Base-by-base conservation (phyloP, 2,329 filamentous ascomycete genomes). In the Hirsutella rhossiliensis region DNA sequence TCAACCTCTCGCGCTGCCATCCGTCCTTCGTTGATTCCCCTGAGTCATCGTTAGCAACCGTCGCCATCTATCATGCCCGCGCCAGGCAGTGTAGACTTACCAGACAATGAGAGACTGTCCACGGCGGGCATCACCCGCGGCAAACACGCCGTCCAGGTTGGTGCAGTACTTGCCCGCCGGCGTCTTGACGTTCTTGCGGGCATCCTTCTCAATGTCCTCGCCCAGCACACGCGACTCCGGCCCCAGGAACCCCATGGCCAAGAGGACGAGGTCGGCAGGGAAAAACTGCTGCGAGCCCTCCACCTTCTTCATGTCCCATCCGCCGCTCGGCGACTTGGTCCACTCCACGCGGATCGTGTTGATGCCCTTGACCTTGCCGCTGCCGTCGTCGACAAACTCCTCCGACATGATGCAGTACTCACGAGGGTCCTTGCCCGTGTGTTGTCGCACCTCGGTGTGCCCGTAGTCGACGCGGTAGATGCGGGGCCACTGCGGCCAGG, bases 371-470 rank as follows among this genome's bases (percentile, higher is more conserved):
- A 97, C 87, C 52, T 83, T 82, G 61, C 89, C 89, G 41, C 67
- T 78, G 49, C 87, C 89, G 55, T 95, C 87, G 52, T 89, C 87
- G 48, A 94, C 87, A 54, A 97, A 97, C 56, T 94, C 87, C 70
- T 94, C 90, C 17, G 88, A 94, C 87, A 96, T 95, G 68, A 97
- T 88, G 71, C 89, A 96, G 74, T 85, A 97, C 69, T 96, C 90
- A 55, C 90, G 87, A 46, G 90, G 90, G 58, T 96, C 90, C 62
- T 89, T 89, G 67, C 90, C 90, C 72, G 89, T 90, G 71, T 96
- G 89, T 54, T 90, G 88, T 65, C 90, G 88, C 57, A 96, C 90
- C 66, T 97, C 90, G 15, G 83, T 84, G 72, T 97, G 90, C 45
- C 90, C 90, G 59, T 97, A 97, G 67, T 97, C 90, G n/a, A 96